Conservation (phyloP, 331 rosid species). For the Quercus phellos region DNA sequence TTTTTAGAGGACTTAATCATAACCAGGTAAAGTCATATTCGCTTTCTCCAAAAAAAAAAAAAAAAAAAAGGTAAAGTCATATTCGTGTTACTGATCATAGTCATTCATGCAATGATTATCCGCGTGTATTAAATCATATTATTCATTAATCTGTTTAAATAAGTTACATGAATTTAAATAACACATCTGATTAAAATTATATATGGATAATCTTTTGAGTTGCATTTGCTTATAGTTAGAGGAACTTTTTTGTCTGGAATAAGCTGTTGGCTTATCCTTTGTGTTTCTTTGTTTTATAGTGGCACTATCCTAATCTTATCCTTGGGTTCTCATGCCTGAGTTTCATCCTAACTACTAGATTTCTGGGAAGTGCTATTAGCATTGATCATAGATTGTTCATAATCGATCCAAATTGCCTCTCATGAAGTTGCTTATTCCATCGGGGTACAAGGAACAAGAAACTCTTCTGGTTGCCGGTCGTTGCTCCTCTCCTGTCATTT, state of each 20-base stretch:
- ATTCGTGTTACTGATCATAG: neutral
- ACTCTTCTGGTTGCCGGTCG: constrained; percentile 63
- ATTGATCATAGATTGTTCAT: neutral
- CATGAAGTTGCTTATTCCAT: neutral
- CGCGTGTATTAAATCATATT: too few relatives aligned
- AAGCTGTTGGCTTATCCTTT: neutral
- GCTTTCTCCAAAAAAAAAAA: too few relatives aligned
- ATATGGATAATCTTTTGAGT: too few relatives aligned
- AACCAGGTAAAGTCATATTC: too few relatives aligned
- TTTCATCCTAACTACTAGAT: constrained; percentile 51
- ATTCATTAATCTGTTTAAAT: too few relatives aligned
- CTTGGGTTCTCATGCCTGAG: constrained; percentile 59
- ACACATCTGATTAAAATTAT: too few relatives aligned
- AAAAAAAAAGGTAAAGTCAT: constrained; percentile 11
- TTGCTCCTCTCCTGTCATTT: constrained; percentile 60
- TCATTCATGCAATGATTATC: too few relatives aligned
- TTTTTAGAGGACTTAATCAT: constrained; percentile 37
- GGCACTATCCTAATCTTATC: constrained; percentile 55
- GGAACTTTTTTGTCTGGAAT: neutral
- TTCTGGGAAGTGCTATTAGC: constrained; percentile 40
- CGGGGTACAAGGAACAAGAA: constrained; percentile 62
- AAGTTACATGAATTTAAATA: too few relatives aligned
- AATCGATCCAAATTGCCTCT: too few relatives aligned
- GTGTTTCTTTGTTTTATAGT: constrained; percentile 34
- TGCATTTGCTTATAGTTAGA: neutral